A percentile compares a stretch with the other conserved stretches of the same genome.
These are phyloP conservation scores for Sclerotiophoma versabilis DNA, from an alignment of 2,329 filamentous ascomycete genomes.

Conservation along the genomic window DNA sequence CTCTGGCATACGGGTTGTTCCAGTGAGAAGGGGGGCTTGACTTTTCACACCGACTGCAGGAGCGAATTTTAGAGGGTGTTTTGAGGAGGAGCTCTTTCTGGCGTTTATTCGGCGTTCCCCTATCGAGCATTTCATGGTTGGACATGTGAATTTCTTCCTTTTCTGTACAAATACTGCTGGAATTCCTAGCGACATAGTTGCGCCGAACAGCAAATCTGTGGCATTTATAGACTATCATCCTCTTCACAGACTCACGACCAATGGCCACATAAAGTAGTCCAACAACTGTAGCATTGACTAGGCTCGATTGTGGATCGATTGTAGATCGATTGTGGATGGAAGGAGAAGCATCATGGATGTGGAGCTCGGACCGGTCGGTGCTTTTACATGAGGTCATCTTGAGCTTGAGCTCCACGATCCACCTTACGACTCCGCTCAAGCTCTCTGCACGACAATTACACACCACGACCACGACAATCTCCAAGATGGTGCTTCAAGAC, in stretches of 20 bases:
- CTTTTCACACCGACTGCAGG: background rate
- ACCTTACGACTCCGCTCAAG: slow-evolving; percentile 24
- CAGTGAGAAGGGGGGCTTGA: background rate
- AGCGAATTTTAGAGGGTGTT: background rate
- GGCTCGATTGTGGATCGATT: background rate
- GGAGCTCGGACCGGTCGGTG: slow-evolving; percentile 20
- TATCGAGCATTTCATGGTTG: slow-evolving; percentile 9
- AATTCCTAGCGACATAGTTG: slow-evolving; percentile 7
- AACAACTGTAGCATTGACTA: background rate
- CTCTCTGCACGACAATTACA: slow-evolving; percentile 33
- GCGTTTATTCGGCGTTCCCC: slow-evolving; percentile 1
- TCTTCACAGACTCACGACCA: background rate
- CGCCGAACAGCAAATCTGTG: background rate
- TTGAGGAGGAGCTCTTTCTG: background rate
- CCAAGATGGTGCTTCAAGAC: slow-evolving; percentile 53
- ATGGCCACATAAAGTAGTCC: background rate
- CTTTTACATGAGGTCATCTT: slow-evolving; percentile 38
- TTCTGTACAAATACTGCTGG: slow-evolving; percentile 25
- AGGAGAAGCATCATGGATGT: slow-evolving; percentile 8
- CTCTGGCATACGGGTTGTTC: background rate
- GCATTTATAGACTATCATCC: slow-evolving; percentile 5
- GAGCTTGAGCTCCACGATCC: slow-evolving; percentile 23
- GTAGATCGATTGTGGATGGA: background rate
- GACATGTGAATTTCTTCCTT: background rate
- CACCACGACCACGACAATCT: background rate